Evolutionary conservation across 192 early-diverging fungal species (phyloP), one percentile per base, ranked within the genome.

Genomic region (Coemansia sp.): DNA sequence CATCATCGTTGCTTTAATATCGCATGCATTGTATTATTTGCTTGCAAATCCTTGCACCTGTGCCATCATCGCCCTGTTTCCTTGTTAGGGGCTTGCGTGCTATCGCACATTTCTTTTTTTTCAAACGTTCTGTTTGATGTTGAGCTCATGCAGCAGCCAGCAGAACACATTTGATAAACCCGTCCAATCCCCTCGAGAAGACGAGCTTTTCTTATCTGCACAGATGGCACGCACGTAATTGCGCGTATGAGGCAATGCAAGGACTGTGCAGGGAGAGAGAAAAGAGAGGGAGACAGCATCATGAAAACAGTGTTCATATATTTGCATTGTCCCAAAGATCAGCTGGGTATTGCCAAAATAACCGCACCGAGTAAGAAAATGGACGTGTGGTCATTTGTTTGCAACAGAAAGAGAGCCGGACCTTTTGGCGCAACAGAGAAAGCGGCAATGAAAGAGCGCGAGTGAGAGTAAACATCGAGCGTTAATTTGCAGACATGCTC

Each of bases 401-500:
- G 40, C 11, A 3, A n/a, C 40, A 44, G n/a, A 44, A 44, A 44
- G 40, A 15, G 15, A 44, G 31, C 31, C 8, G 31, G 31, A 34
- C 31, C 31, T 9, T 34, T 34, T 34, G 31, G 31, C 31, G 31
- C 8, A 7, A 34, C 31, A 34, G 31, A 34, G 31, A 34, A 34
- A 34, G 8, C 0, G 31, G 31, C 31, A 44, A 15, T 4, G 40
- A 44, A 44, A 44, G 14, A n/a, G 40, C 2, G 40, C 2, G 40
- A 15, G 40, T 44, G 40, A 44, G 40, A 44, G 15, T 12, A 44
- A 15, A n/a, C 12, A 44, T n/a, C 12, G 40, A 44, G 31, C 40
- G 40, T 44, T 44, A 44, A 44, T 44, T 44, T 44, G 40, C 40
- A 44, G 40, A 44, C 40, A 44, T 44, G 40, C 40, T 44, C 11